phyloP scores from a whole-genome alignment of 2,329 filamentous ascomycete genomes.

The Aspergillus sp. region DNA sequence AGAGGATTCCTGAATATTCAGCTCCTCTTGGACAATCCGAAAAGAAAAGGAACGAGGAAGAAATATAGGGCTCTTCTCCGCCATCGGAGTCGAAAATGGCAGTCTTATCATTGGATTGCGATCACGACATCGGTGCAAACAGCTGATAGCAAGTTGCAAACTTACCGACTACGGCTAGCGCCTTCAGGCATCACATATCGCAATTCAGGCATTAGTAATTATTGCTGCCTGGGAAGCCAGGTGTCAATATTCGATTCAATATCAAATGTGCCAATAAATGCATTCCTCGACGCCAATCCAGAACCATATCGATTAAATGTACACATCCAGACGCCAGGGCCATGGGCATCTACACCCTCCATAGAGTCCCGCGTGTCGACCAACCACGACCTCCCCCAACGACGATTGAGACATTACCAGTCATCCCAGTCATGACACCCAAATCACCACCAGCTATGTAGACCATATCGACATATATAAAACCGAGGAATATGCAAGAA shows the following conservation, averaged over 20 bases:
- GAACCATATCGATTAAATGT: conserved; percentile 17
- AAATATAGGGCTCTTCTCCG: conserved; percentile 17
- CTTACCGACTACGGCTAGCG: conserved; percentile 7
- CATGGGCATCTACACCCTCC: no score
- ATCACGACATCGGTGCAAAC: conserved; percentile 40
- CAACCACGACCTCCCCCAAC: no score
- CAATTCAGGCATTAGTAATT: no score
- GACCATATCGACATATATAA: conserved; percentile 17
- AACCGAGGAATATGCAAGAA: conserved; percentile 8
- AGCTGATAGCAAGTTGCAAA: no score
- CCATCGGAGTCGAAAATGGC: conserved; percentile 29
- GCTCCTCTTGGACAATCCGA: neutral
- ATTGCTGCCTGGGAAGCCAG: no score
- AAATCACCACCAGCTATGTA: conserved; percentile 11
- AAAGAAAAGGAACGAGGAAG: neutral
- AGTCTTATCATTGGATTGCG: conserved; percentile 28
- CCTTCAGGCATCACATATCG: no score
- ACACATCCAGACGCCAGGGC: conserved; percentile 15
- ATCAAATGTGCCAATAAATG: no score
- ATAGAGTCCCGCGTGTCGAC: no score
- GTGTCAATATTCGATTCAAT: no score
- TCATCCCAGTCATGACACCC: neutral
- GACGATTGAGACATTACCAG: neutral
- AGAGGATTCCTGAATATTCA: conserved; percentile 1
- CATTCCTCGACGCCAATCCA: conserved; percentile 6